A percentile compares a stretch with the other conserved stretches of the same genome.
These are phyloP conservation scores for Tolypocladium ophioglossoides DNA, from an alignment of 2,329 filamentous ascomycete genomes.

Conservation along the genomic window DNA sequence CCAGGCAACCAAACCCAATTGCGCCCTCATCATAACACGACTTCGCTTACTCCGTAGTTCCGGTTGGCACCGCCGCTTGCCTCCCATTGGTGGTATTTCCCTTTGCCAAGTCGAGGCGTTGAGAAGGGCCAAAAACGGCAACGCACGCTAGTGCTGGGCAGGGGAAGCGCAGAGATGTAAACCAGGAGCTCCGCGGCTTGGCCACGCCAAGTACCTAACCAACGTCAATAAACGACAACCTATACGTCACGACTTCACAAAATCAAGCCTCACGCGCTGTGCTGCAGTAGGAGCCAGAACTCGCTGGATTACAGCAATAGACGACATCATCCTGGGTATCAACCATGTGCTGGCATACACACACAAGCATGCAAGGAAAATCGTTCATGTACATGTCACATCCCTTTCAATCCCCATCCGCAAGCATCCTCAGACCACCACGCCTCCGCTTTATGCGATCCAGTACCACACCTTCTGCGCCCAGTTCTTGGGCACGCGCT, in stretches of 20 bases:
- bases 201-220: too few species aligned
- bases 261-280: not conserved
- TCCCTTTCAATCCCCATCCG: not conserved
- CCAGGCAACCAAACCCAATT: not conserved
- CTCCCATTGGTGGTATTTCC: not conserved
- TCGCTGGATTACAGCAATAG: not conserved
- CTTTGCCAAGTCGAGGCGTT: not conserved
- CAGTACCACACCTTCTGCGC: slow-evolving; percentile 45
- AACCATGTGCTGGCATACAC: not conserved
- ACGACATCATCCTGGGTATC: slow-evolving; percentile 1
- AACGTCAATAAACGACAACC: not conserved
- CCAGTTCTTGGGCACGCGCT: slow-evolving; percentile 38
- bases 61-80: not conserved
- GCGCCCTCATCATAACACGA: not conserved
- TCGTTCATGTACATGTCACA: not conserved
- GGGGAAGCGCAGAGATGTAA: too few species aligned
- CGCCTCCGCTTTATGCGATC: slow-evolving; percentile 28
- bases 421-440: not conserved
- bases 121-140: too few species aligned
- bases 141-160: too few species aligned
- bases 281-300: not conserved
- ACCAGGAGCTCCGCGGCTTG: too few species aligned
- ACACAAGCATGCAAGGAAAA: not conserved
- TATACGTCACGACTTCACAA: not conserved
- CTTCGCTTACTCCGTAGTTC: not conserved